Evolutionary conservation across 805 yeast species (phyloP).

Genomic region (Candida anglica): DNA sequence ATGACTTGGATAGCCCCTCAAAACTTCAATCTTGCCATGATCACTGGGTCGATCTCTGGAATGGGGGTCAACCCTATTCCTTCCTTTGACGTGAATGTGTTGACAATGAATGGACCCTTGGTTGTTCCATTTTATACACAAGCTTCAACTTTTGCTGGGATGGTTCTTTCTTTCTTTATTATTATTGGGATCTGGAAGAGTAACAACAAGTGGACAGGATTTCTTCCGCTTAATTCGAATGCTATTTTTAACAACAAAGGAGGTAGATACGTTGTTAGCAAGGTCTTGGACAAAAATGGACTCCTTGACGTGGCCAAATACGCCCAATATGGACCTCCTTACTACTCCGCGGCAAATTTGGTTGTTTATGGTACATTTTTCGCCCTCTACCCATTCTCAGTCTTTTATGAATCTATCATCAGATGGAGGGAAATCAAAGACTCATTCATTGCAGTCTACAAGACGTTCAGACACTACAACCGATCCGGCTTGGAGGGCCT

Average conservation of each 20-base stretch:
- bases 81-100: constrained; percentile 50
- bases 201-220: constrained; percentile 20
- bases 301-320: constrained; percentile 19
- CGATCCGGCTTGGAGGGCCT: constrained; percentile 27
- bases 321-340: constrained; percentile 23
- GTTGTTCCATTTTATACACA: constrained; percentile 37
- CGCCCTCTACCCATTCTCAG: constrained; percentile 23
- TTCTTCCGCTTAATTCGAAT: constrained; percentile 38
- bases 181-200: constrained; percentile 17
- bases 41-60: constrained; percentile 47
- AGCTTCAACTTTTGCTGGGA: constrained; percentile 13
- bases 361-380: constrained; percentile 23
- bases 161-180: constrained; percentile 11
- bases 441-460: constrained; percentile 1
- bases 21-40: constrained; percentile 42
- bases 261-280: constrained; percentile 35
- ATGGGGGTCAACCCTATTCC: constrained; percentile 53
- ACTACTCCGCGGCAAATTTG: constrained; percentile 24
- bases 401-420: constrained; percentile 14
- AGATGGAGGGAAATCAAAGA: constrained; percentile 6
- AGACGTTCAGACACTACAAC: constrained; percentile 12
- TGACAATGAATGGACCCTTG: constrained; percentile 24
- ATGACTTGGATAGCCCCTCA: constrained; percentile 54
- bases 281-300: constrained; percentile 35
- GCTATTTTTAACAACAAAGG: constrained; percentile 47